Base-by-base conservation (phyloP, 2,329 filamentous ascomycete species). In the Epicoccum sorghinum region DNA sequence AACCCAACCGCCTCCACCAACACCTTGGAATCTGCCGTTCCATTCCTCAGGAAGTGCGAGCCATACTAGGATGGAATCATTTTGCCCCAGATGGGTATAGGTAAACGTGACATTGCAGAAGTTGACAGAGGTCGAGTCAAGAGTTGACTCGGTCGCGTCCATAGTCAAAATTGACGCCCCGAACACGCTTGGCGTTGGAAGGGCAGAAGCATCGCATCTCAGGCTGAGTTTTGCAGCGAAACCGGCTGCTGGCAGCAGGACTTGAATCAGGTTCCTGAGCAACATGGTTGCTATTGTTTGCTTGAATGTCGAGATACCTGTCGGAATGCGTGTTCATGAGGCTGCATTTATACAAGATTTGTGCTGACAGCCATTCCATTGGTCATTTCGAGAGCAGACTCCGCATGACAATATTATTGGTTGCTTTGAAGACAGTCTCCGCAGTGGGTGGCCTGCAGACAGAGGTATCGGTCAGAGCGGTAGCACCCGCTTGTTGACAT, bases 1-100 rank as follows among this genome's bases (percentile, higher is more conserved):
- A 3, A 52, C 44, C 53, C 47, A 69, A 7, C 62, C 69, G 14
- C 62, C 66, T 12, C 69, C 67, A 14, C 67, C 69, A 13, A 61
- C 46, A 1, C 62, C 65, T 40, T 66, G 59, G 4, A 70, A 52
- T 22, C 66, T 58, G 6, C 47, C 55, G 39, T 70, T 70, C 69
- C 68, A 70, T 1, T 38, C 36, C 24, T 35, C 7, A 36, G 44
- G 35, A 13, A 64, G 47, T 1, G 57, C 58, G 4, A 66, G 47
- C 59, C 58, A 64, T n/a, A 61, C 49, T 25, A 51, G 53, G 33
- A 66, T 51, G 2, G 44, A 40, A 22, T 68, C 65, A 23, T 61
- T 55, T n/a, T 57, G 42, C 2, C 62, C 60, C 2, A 52, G 50
- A 27, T 67, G 64, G 1, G 60, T 61, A 24, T 61, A 54, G 5